Evolutionary conservation across 2,329 filamentous ascomycete genomes (phyloP).

Genomic region (Herpotrichia juniperi): DNA sequence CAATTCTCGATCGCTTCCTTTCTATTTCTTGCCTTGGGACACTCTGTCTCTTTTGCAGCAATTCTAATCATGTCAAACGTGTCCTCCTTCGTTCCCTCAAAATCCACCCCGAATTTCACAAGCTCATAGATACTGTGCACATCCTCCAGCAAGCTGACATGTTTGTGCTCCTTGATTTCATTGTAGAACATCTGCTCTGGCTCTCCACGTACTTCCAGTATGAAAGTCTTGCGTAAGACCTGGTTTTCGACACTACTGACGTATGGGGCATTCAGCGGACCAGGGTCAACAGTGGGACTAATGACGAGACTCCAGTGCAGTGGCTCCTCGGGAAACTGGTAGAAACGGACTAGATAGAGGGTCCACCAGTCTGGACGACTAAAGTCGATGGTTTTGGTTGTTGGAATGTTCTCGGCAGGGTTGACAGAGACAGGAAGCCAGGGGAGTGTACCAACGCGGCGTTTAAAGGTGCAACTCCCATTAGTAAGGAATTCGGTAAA

Average conservation of each 20-base stretch:
- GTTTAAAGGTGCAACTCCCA: not conserved
- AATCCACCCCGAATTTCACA: not conserved
- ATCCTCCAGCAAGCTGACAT: not conserved
- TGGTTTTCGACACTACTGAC: not conserved
- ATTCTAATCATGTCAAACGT: not conserved
- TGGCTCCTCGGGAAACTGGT: conserved; percentile 3
- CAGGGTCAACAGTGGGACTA: not conserved
- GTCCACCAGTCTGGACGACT: not conserved
- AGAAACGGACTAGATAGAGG: conserved; percentile 1
- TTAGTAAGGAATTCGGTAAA: conserved; percentile 2
- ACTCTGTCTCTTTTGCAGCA: not conserved
- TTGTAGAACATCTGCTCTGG: not conserved
- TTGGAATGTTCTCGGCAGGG: not conserved
- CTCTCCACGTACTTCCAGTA: conserved; percentile 1
- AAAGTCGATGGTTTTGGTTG: not conserved
- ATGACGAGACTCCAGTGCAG: conserved; percentile 1
- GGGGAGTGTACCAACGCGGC: not conserved
- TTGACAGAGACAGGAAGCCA: not conserved
- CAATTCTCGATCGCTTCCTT: conserved; percentile 3
- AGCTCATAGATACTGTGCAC: not conserved
- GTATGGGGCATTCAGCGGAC: not conserved
- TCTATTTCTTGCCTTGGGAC: not conserved
- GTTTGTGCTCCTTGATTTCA: not conserved
- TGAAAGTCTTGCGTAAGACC: not conserved
- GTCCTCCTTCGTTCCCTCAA: not conserved